Evolutionary conservation across 179 eudicot species (phyloP).

Genomic region (Drosera spatulata): DNA sequence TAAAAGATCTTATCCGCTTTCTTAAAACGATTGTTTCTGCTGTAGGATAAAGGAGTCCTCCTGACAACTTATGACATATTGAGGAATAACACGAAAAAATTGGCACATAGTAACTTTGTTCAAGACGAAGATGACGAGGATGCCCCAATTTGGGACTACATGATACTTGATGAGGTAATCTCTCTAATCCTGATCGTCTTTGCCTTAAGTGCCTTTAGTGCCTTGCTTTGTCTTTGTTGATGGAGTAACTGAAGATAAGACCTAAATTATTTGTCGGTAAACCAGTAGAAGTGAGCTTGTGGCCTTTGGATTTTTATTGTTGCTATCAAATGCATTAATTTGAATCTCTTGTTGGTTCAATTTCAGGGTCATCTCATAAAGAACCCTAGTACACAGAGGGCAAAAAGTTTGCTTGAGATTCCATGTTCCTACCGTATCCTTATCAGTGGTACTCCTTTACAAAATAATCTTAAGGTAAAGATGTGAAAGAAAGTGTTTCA

Average conservation of each 20-base stretch:
- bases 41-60: constrained; percentile 86
- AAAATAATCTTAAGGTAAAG: constrained; percentile 85
- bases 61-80: constrained; percentile 94
- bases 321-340: not conserved
- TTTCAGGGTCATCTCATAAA: constrained; percentile 93
- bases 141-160: constrained; percentile 75
- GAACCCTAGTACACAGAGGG: constrained; percentile 96
- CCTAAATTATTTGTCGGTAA: too few species aligned
- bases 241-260: too few species aligned
- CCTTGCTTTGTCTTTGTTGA: too few species aligned
- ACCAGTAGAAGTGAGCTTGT: too few species aligned
- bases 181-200: not conserved
- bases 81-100: constrained; percentile 63
- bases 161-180: constrained; percentile 92
- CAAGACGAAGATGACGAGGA: constrained; percentile 50
- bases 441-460: constrained; percentile 97
- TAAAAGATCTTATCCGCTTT: not conserved
- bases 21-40: constrained; percentile 5
- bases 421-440: constrained; percentile 84
- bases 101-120: constrained; percentile 36
- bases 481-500: too few species aligned
- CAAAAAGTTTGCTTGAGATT: constrained; percentile 88
- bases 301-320: too few species aligned
- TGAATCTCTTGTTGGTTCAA: not conserved
- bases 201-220: too few species aligned